Evolutionary conservation across 192 early-diverging fungal species (phyloP), one percentile per base, ranked within the genome.

Genomic region (Mortierella antarctica): DNA sequence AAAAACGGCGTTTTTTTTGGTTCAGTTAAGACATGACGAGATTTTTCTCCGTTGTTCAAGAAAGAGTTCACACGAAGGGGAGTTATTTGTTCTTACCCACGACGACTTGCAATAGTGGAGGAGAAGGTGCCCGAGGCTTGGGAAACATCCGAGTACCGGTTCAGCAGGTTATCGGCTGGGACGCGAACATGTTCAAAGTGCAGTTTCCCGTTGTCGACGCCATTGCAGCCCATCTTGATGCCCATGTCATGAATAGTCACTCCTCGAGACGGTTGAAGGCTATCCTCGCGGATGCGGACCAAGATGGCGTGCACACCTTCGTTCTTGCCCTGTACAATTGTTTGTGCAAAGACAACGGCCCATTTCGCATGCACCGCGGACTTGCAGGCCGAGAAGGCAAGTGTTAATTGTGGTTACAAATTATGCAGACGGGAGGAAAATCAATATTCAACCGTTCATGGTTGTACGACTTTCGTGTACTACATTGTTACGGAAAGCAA

Each of bases 211-310:
- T 93, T 93, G 74, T 93, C 92, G 20, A 93, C 92, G 40, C 90
- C 92, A 58, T 93, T 91, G 69, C 88, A 89, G 49, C 87, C 91
- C 59, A 89, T 73, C 73, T 89, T 87, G 68, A 79, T 84, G 17
- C 91, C 90, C 91, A 92, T 93, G 48, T 93, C 92, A 64, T 91
- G 86, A 67, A 93, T 88, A 17, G 76, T 67, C 23, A 93, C 92
- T 6, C 91, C 91, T 48, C 84, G 66, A 71, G 83, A 65, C 51
- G 86, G 83, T n/a, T 77, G 82, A 73, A 89, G 76, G 57, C 92
- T 74, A 20, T 89, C 86, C 57, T 91, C 83, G 61, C 92, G 89
- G 64, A 93, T 92, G 23, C 90, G 86, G 58, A 92, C 91, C 46
- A 91, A 67, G 59, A 92, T 89, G 6, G 88, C 90, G 68, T 93